A percentile compares a stretch with the other conserved stretches of the same genome.
Evolutionary conservation across 805 yeast species (phyloP).

Genomic region (Candida nonsorbophila): DNA sequence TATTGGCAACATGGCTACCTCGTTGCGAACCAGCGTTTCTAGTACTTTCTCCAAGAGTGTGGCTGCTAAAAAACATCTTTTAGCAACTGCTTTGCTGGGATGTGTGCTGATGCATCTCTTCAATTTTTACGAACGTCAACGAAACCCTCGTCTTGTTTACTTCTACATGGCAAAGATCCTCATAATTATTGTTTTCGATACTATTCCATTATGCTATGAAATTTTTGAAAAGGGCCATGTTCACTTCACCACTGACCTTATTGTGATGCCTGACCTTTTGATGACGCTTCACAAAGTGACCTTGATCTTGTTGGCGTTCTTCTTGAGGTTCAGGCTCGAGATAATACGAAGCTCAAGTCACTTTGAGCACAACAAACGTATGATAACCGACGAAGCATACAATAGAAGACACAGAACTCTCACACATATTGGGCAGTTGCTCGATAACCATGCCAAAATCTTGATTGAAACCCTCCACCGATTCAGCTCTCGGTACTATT

Average conservation of each 20-base stretch:
- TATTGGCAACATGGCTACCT: too few species aligned
- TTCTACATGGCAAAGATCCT: constrained; percentile 27
- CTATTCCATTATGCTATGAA: constrained; percentile 25
- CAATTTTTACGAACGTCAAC: constrained; percentile 30
- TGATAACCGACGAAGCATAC: too few species aligned
- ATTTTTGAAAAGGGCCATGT: constrained; percentile 21
- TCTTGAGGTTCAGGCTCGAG: constrained; percentile 18
- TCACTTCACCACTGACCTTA: constrained; percentile 36
- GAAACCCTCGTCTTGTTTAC: constrained; percentile 21
- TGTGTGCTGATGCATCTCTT: constrained; percentile 28
- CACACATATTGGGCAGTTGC: too few species aligned
- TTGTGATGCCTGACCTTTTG: constrained; percentile 34
- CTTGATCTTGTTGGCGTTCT: constrained; percentile 17
- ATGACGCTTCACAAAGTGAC: constrained; percentile 16
- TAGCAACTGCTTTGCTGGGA: too few species aligned
- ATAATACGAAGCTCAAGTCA: too few species aligned
- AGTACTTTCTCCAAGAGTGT: too few species aligned
- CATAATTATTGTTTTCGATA: constrained; percentile 21
- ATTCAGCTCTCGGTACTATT: constrained; percentile 53
- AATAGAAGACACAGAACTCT: too few species aligned
- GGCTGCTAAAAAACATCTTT: too few species aligned
- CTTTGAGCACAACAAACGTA: too few species aligned
- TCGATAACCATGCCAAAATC: constrained; percentile 23
- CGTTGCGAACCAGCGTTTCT: too few species aligned
- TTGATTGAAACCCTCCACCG: constrained; percentile 2